Evolutionary conservation across 2,329 filamentous ascomycete genomes (phyloP).

Genomic region (Septoria linicola): DNA sequence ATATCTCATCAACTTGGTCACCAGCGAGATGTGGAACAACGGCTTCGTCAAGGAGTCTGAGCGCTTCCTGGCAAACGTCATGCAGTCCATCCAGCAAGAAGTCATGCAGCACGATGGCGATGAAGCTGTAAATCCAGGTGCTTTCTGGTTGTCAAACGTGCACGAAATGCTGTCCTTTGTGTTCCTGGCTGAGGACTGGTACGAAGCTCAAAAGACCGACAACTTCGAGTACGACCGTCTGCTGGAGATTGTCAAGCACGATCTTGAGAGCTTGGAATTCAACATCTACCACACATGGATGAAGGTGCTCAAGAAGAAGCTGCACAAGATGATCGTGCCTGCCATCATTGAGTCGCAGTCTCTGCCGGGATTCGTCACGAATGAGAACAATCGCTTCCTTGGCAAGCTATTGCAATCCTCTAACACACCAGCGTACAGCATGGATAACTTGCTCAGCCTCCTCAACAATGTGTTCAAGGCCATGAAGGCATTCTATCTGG

Average conservation of each 20-base stretch:
- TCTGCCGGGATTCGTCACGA: conserved; percentile 95
- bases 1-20: conserved; percentile 98
- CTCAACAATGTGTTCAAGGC: conserved; percentile 97
- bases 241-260: conserved; percentile 98
- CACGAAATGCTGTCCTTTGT: conserved; percentile 99
- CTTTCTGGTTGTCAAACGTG: conserved; percentile 98
- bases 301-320: conserved; percentile 99
- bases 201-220: conserved; percentile 97
- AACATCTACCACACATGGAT: conserved; percentile 99
- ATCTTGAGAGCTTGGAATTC: conserved; percentile 96
- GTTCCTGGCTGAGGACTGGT: conserved; percentile 98
- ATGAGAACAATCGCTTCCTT: conserved; percentile 96
- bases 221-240: conserved; percentile 98
- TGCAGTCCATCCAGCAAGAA: conserved; percentile 99
- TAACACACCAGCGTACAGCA: conserved; percentile 93
- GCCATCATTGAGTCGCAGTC: conserved; percentile 99
- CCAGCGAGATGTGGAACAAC: conserved; percentile 99
- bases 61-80: conserved; percentile 96
- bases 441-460: conserved; percentile 95
- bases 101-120: conserved; percentile 99
- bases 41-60: conserved; percentile 99
- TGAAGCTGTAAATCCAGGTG: conserved; percentile 92
- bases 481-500: conserved; percentile 98
- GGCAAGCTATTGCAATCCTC: conserved; percentile 92
- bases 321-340: conserved; percentile 99